Evolutionary conservation across 2,329 filamentous ascomycete genomes (phyloP), one percentile per base, ranked within the genome.

Genomic region (Pseudogymnoascus verrucosus): DNA sequence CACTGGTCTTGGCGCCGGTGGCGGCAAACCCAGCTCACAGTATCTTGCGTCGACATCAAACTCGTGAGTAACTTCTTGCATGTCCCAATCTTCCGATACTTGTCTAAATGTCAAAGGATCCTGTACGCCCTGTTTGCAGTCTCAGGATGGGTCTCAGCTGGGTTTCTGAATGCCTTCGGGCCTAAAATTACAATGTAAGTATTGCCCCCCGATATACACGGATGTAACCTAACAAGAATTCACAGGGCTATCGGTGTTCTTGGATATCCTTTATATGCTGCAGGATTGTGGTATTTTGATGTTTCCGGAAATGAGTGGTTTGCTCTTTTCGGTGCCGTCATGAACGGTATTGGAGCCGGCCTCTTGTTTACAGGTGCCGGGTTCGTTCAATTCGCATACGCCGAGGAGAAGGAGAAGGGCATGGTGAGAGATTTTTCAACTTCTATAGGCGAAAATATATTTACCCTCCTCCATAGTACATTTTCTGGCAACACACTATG

Each of bases 371-470:
- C 62, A 23, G 36, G 21, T 34, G 34, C 62, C 7, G 65, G 64
- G 19, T 65, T 64, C 23, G 64, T 67, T 19, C 60, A 64, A 28
- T 67, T 44, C 37, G 62, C 66, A 11, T 68, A 68, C 23, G 65
- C 66, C 11, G 63, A 62, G n/a, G 66, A 68, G 37, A 28, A 51
- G 7, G 65, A 68, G 19, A 68, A 67, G 64, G 66, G 63, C 40
- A 60, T 37, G 37, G 28, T 60, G 28, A 34, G 57, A 34, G 7
- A 12, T 12, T 60, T 14, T 5, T 16, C 37, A 14, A 31, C 11
- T 23, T 60, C 23, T 37, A 19, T 14, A 31, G 19, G 14, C 5
- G 2, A 21, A 23, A 37, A 19, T 60, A 36, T 54, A 62, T n/a
- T 66, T 65, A 37, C 62, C 65, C 12, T 42, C 54, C 28, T 64